Evolutionary conservation across 148 eudicot genomes (phyloP), one percentile per base, ranked within the genome.

Genomic region (Limonium bicolor): DNA sequence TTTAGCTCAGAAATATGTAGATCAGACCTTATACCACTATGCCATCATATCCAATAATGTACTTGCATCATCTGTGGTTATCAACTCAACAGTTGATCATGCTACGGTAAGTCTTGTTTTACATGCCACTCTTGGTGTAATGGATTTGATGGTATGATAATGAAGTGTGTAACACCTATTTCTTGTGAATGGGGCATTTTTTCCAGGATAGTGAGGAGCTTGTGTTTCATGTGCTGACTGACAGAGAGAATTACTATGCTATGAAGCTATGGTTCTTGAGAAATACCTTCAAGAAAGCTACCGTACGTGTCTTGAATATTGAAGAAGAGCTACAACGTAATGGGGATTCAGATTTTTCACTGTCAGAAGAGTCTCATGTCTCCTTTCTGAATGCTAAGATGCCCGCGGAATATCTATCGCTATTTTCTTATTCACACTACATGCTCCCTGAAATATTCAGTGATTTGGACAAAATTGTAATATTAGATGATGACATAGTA

Each of bases 221-320:
- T 62, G 86, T 90, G 50, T 90, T 90, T 43, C 97, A 90, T 70
- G 70, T 90, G 51, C 53, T 90, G 63, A 90, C 97, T 5, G 85
- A 90, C 68, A 58, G 51, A 60, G 68, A 77, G 42, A 90, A 78
- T 43, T 90, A 70, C 61, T 90, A 70, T 62, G 70, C 97, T 51
- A 90, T 80, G 87, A 84, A 73, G 71, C 43, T 72, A 14, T 90
- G 97, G 97, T 90, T 83, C 58, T 59, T 27, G 46, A 60, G 58
- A 27, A 75, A 75, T 53, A 58, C 68, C 13, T 90, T 65, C 68
- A 72, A 62, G 76, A 77, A 77, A 51, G 82, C 95, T 15, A 33
- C 72, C 19, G 70, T 90, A 53, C 87, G 69, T 53, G 82, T 90
- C 15, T 66, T 90, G 64, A 80, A 90, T 46, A 53, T 80, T 32